phyloP scores from a whole-genome alignment of 371 early-diverging fungal species.

The Synchytrium microbalum region DNA sequence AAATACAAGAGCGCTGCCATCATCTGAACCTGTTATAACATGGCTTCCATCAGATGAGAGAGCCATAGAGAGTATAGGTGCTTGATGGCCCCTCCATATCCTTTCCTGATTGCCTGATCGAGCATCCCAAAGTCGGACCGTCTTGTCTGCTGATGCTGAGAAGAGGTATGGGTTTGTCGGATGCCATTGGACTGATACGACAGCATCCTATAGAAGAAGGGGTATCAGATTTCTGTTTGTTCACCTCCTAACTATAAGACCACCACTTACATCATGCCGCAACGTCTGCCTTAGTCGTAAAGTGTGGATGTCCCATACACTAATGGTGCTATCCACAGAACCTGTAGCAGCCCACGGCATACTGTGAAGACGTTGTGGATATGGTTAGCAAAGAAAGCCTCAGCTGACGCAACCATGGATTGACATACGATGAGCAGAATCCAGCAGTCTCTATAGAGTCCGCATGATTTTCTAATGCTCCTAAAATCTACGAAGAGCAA shows the following conservation, averaged over 20 bases:
- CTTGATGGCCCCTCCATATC: slow-evolving; percentile 78
- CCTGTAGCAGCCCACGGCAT: slow-evolving; percentile 75
- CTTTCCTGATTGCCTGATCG: slow-evolving; percentile 64
- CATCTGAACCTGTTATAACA: slow-evolving; percentile 72
- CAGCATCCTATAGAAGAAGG: slow-evolving; percentile 56
- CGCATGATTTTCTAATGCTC: slow-evolving; percentile 64
- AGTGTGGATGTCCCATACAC: slow-evolving; percentile 78
- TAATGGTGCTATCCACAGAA: slow-evolving; percentile 78
- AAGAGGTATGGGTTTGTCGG: slow-evolving; percentile 55
- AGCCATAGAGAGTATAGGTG: slow-evolving; percentile 75
- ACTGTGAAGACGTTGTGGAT: slow-evolving; percentile 18
- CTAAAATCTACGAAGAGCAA: slow-evolving; percentile 44
- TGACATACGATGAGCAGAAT: slow-evolving; percentile 54
- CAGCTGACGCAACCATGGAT: not conserved
- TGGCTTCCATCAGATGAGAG: slow-evolving; percentile 63
- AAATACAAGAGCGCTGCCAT: slow-evolving; percentile 45
- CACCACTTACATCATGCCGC: slow-evolving; percentile 49
- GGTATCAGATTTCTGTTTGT: not conserved
- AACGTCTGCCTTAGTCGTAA: slow-evolving; percentile 61
- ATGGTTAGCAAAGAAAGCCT: slow-evolving; percentile 1
- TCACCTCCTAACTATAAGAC: not conserved
- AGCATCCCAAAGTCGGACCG: slow-evolving; percentile 79
- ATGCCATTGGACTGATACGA: slow-evolving; percentile 70
- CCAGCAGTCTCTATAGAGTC: slow-evolving; percentile 71
- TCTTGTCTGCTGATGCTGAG: slow-evolving; percentile 66